Evolutionary conservation across 306 rosid species (phyloP), one percentile per base, ranked within the genome.

Genomic region (Senna siamea): DNA sequence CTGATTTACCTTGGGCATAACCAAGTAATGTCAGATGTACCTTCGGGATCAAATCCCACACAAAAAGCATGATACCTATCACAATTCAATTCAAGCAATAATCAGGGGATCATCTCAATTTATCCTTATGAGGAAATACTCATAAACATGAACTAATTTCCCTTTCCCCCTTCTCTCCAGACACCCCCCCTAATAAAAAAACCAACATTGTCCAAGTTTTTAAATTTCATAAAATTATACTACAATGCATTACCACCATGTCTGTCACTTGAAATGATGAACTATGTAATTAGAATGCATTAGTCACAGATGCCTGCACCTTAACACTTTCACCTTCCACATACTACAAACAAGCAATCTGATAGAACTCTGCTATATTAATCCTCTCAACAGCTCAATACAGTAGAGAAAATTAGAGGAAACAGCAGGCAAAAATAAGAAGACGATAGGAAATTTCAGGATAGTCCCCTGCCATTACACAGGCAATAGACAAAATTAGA

Each of bases 51-150:
- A 85, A 92, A 94, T 66, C 92, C 97, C 87, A 92, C 97, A 82
- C 97, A 94, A 78, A 89, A 92, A 71, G 99, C 99, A 74, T 94
- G 99, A 78, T 94, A 94, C 99, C 99, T 94, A 86, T 74, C 69
- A 59, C 69, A 75, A 72, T 66, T 76, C 59, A 76, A 54, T 63
- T 61, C 62, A 68, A 81, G 70, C 47, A 68, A 66, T 66, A 73
- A 80, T 69, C 72, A 66, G 32, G 64, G 46, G 83, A 66, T 50
- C 69, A 67, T 59, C 66, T 60, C 35, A 34, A 34, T 26, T 43
- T 57, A 72, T 37, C 52, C 9, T 55, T 26, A 55, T 57, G 54
- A 26, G n/a, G 53, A 79, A 66, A 15, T 61, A 43, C 23, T 43
- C 76, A 75, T 59, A 20, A 71, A 71, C 69, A 67, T 37, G 19